Evolutionary conservation across 306 rosid genomes (phyloP).

Genomic region (Senna siamea): DNA sequence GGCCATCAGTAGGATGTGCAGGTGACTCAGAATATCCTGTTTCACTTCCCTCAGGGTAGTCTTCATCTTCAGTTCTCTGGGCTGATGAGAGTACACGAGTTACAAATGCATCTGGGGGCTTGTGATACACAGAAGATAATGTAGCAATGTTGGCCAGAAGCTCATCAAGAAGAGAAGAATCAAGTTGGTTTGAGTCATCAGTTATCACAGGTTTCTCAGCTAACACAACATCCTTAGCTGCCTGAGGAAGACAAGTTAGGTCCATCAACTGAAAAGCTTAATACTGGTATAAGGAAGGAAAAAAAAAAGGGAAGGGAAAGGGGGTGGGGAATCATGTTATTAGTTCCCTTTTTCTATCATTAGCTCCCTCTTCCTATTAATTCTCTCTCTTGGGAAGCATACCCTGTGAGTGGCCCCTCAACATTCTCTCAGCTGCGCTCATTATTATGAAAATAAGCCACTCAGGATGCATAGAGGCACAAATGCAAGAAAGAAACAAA

Average conservation of each 20-base stretch:
- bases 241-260: constrained; percentile 61
- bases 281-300: neutral
- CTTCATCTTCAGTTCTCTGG: constrained; percentile 84
- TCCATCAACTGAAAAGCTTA: constrained; percentile 39
- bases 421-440: neutral
- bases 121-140: constrained; percentile 96
- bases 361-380: neutral
- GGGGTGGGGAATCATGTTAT: too few relatives aligned
- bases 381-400: neutral
- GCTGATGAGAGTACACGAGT: constrained; percentile 71
- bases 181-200: constrained; percentile 94
- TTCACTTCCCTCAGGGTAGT: constrained; percentile 86
- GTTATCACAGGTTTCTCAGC: constrained; percentile 98
- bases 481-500: neutral
- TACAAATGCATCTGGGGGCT: constrained; percentile 96
- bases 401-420: neutral
- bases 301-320: neutral
- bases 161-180: constrained; percentile 90
- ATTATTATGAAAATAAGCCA: constrained; percentile 18
- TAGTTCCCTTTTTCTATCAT: neutral
- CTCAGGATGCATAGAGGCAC: constrained; percentile 31
- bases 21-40: constrained; percentile 74
- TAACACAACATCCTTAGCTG: constrained; percentile 98
- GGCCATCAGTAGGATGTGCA: constrained; percentile 58
- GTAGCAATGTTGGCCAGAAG: constrained; percentile 98